Evolutionary conservation across 2,329 filamentous ascomycete species (phyloP), one percentile per base, ranked within the genome.

Genomic region (Fusarium nanum): DNA sequence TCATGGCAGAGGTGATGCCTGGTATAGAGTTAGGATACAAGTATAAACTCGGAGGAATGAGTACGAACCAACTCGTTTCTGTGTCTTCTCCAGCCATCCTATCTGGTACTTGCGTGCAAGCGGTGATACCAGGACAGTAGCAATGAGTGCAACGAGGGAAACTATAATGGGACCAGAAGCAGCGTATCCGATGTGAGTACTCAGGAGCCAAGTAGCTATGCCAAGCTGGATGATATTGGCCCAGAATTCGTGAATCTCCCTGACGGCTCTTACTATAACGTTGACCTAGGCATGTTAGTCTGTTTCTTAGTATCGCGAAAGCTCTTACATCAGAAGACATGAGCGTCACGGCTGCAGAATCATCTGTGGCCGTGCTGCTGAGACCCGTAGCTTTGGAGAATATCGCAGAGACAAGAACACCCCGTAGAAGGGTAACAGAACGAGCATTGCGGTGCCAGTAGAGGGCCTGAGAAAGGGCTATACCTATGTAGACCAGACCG

Each of bases 251-350:
- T 81, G 75, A 11, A 80, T 60, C 44, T 81, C 76, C 48, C 74
- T 77, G 28, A 80, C 68, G 2, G 78, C 80, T 28, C 77, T 74
- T 7, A 77, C 68, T 37, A 83, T 81, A 23, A 78, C 76, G 18
- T 82, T 80, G 10, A 82, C 79, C 78, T 80, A 30, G 42, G 13
- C 5, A 6, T 16, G 37, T 32, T 6, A 66, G 56, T 6, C 9
- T 12, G 3, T 30, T 20, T 16, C 6, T n/a, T 4, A 7, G n/a
- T 6, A 27, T 8, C 9, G 10, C 4, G 13, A 48, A 10, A 22
- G 6, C 12, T 52, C 74, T 72, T 73, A 76, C 77, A 76, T 82
- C 81, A 14, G 80, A 78, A 52, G 80, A 82, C 80, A 83, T 83
- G 48, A 83, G 75, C 4, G 81, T 83, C 18, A 82, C 73, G 2